phyloP scores from a whole-genome alignment of 169 alveolate species.

The Perkinsus marinus region DNA sequence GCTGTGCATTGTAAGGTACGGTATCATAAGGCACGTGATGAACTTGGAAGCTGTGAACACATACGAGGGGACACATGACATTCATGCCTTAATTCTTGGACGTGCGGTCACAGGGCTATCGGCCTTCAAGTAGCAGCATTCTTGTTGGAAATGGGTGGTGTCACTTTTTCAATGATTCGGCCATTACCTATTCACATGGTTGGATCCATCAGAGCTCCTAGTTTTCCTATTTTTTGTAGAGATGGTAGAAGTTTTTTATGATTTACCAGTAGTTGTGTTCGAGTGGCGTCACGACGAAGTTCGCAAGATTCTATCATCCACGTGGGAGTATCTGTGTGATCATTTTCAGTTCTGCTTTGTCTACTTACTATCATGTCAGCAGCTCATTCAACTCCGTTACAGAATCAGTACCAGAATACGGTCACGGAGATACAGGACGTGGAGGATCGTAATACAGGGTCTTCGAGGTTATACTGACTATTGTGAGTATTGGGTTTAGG shows the following conservation, averaged over 20 bases:
- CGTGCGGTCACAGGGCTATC: conserved; percentile 53
- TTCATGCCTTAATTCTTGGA: conserved; percentile 62
- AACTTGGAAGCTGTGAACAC: conserved; percentile 68
- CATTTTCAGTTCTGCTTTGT: too few species aligned
- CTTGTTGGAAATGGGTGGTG: not conserved
- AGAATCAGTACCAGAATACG: not conserved
- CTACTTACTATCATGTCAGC: not conserved
- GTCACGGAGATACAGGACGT: not conserved
- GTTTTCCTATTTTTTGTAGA: too few species aligned
- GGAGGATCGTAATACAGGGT: not conserved
- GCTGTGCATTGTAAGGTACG: conserved; percentile 6
- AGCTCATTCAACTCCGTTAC: not conserved
- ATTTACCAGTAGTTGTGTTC: too few species aligned
- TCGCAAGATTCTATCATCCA: too few species aligned
- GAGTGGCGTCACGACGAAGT: too few species aligned
- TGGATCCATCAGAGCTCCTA: too few species aligned
- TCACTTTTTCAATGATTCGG: not conserved
- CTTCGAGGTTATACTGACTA: too few species aligned
- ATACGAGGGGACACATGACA: conserved; percentile 68
- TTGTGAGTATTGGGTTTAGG: too few species aligned
- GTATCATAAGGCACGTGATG: conserved; percentile 49
- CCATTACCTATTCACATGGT: too few species aligned
- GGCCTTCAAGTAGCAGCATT: conserved; percentile 19
- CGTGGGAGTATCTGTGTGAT: too few species aligned
- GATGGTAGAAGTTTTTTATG: too few species aligned